Base-by-base conservation (phyloP, 345 rosid species). In the Euphorbia lathyris region DNA sequence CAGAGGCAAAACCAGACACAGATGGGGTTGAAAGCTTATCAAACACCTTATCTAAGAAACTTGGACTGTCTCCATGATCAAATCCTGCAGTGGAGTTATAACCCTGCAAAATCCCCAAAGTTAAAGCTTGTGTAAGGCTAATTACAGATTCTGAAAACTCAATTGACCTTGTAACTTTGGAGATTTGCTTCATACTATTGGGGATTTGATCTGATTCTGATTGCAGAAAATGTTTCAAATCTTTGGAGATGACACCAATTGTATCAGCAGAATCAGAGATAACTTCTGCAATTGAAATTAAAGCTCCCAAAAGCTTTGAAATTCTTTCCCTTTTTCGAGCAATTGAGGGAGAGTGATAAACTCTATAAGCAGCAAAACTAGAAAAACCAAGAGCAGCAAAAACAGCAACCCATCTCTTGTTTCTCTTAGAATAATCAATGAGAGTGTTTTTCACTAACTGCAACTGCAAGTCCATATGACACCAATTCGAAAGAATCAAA, bases 1-100 rank as follows among this genome's bases (percentile, higher is more conserved):
- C 86, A n/a, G 92, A 91, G 40, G 85, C 97, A 30, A 93, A 87
- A 75, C 89, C 91, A 20, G 88, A 78, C 51, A 94, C 97, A 26
- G 91, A 77, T 14, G 86, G 74, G 0, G 90, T 79, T 5, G 86
- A 83, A 7, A 91, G 78, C 86, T 84, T 93, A 66, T 90, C 87
- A 69, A 86, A 69, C 11, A 86, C 88, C 77, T 72, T 77, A 40
- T 87, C 87, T 4, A 80, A 62, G 42, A 88, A 84, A 76, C 74
- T 65, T 56, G 88, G 80, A 71, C 67, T 70, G 59, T 34, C 38
- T 7, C 38, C 38, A 34, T 45, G 58, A 63, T 70, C 55, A 29
- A 30, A 64, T 65, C 61, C 47, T 40, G 75, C 62, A 47, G 58
- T 80, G 0, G 70, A 73, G 10, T 77, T 57, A 52, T 70, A 83